Evolutionary conservation across 228 moss, liverwort and hornwort species (phyloP), one percentile per base, ranked within the genome.

Genomic region (Sphagnum magellanicum): DNA sequence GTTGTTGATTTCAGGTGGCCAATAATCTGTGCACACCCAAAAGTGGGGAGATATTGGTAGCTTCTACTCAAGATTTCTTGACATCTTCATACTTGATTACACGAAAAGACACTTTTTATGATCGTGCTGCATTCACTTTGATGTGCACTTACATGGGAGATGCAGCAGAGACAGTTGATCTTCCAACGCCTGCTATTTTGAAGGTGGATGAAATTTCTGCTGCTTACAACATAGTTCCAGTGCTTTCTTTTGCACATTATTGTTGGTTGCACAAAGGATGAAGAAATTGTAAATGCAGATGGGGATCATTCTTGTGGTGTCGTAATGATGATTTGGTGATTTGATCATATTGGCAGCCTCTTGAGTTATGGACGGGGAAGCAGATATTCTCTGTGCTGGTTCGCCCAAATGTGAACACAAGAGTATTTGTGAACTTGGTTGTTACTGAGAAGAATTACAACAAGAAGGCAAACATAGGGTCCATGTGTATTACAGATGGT

Each of bases 321-420:
- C 32, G 3, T 32, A 32, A 32, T 32, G 32, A 32, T 32, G 32
- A 3, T 32, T 1, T 55, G 55, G 55, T 55, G 55, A 12, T 55
- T 58, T 69, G 50, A 12, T 53, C 4, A 50, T 61, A 7, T 11
- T 72, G 70, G 75, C 90, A 98, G 97, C 97, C 93, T 48, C 79
- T 98, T 70, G 97, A 98, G 79, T 75, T 98, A 51, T 98, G 97
- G 97, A 98, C 97, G 48, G 93, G 97, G 79, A 98, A 98, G 71
- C 97, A 98, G 76, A 75, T 98, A 52, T 98, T 98, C 53, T 93
- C 87, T 77, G 93, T 98, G 67, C 91, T 98, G 13, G 97, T 98
- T 62, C 87, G 93, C 66, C 93, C 97, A 68, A 87, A 88, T 81
- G 93, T 89, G 46, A 75, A 75, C 63, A 85, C 90, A 59, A 85